These are phyloP conservation scores for Petunia axillaris DNA, from an alignment of 257 asterid species.

Conservation along the genomic window DNA sequence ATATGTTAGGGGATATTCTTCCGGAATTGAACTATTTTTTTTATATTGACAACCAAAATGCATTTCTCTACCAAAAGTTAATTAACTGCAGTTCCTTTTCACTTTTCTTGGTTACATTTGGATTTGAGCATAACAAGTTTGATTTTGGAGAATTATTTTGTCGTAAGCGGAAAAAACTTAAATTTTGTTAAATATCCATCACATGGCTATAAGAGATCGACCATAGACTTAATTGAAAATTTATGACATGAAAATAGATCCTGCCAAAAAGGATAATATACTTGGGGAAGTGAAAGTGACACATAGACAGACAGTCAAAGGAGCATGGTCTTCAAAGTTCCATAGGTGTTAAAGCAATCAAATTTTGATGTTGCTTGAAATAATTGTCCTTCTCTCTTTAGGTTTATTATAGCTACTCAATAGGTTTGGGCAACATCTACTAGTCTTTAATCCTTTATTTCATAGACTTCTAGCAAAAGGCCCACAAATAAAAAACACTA, in stretches of 20 bases:
- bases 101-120: too few relatives aligned
- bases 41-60: too few relatives aligned
- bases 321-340: not conserved
- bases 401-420: not conserved
- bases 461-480: not conserved
- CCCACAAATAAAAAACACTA: not conserved
- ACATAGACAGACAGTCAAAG: slow-evolving; percentile 23
- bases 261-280: too few relatives aligned
- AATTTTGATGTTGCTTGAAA: slow-evolving; percentile 18
- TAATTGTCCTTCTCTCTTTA: slow-evolving; percentile 16
- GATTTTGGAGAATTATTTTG: too few relatives aligned
- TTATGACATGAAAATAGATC: not conserved
- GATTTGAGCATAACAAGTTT: too few relatives aligned
- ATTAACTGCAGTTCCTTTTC: not conserved
- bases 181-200: too few relatives aligned
- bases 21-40: too few relatives aligned
- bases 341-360: slow-evolving; percentile 15
- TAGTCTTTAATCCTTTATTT: not conserved
- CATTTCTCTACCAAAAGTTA: too few relatives aligned
- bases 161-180: too few relatives aligned
- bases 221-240: too few relatives aligned
- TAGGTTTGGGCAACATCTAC: slow-evolving; percentile 18
- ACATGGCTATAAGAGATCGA: too few relatives aligned
- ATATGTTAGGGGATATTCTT: too few relatives aligned
- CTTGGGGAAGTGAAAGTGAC: not conserved